Conservation (phyloP, 2,329 filamentous ascomycete genomes). For the Rachicladosporium sp. region DNA sequence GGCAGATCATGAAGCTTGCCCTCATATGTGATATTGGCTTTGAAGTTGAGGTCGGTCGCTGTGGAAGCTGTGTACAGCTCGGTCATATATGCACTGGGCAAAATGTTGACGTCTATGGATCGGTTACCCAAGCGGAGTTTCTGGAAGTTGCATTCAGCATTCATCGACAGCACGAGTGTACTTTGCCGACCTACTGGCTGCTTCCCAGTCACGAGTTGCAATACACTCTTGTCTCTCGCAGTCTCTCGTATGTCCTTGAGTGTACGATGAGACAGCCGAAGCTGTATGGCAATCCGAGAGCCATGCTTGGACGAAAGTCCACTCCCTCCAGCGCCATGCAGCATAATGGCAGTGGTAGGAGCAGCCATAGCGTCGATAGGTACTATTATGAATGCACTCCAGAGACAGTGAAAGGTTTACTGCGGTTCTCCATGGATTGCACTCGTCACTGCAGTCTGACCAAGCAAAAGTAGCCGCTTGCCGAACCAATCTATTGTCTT, state of each 20-base stretch:
- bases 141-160: constrained; percentile 17
- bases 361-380: background rate
- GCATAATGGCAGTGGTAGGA: background rate
- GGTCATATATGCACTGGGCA: constrained; percentile 40
- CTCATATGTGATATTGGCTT: constrained; percentile 45
- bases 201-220: constrained; percentile 23
- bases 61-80: constrained; percentile 43
- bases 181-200: constrained; percentile 19
- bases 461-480: background rate
- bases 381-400: no score
- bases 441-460: no score
- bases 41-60: constrained; percentile 40
- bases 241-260: constrained; percentile 23
- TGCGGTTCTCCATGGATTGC: no score
- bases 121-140: constrained; percentile 47
- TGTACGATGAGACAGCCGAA: constrained; percentile 19
- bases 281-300: constrained; percentile 17
- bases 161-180: background rate
- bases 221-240: constrained; percentile 14
- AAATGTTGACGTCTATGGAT: constrained; percentile 42
- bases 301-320: constrained; percentile 6
- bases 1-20: constrained; percentile 22
- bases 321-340: no score
- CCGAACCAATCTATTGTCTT: constrained; percentile 5
- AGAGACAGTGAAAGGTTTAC: no score